Conservation (phyloP, 495 filamentous ascomycete genomes). For the Pseudevernia furfuracea region DNA sequence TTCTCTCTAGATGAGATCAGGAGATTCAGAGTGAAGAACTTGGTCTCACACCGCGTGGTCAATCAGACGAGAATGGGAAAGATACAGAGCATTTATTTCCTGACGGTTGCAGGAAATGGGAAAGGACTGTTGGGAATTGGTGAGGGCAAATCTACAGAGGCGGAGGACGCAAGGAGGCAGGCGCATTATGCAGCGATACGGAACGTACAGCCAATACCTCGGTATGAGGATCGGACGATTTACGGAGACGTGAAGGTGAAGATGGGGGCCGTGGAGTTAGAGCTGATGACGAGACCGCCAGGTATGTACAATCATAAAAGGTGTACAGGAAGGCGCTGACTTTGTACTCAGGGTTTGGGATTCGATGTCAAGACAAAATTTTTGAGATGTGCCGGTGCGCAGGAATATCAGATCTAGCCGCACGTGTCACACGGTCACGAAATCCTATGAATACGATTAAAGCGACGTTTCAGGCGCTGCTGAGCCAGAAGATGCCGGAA, state of each 20-base stretch:
- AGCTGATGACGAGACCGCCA: conserved; percentile 74
- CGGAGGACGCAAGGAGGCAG: conserved; percentile 52
- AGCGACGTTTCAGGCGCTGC: conserved; percentile 73
- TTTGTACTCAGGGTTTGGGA: conserved; percentile 68
- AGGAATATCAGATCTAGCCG: conserved; percentile 80
- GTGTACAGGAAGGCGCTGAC: background rate
- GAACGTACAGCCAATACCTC: conserved; percentile 76
- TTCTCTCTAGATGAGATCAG: conserved; percentile 50
- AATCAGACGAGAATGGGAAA: conserved; percentile 98
- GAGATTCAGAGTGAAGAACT: conserved; percentile 48
- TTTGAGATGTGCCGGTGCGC: conserved; percentile 82
- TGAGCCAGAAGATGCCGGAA: conserved; percentile 76
- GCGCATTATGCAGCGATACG: conserved; percentile 68
- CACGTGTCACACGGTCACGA: conserved; percentile 63
- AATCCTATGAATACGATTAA: conserved; percentile 98
- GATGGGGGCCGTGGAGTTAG: conserved; percentile 71
- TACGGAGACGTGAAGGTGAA: conserved; percentile 80
- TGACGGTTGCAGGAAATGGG: conserved; percentile 75
- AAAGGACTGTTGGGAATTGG: conserved; percentile 83
- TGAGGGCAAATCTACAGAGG: conserved; percentile 76
- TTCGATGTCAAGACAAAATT: conserved; percentile 81
- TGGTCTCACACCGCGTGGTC: conserved; percentile 64
- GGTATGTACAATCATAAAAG: conserved; percentile 50
- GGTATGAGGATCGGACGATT: conserved; percentile 88
- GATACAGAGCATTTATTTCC: conserved; percentile 58